Evolutionary conservation across 2,329 filamentous ascomycete genomes (phyloP), one percentile per base, ranked within the genome.

Genomic region (Trichophyton verrucosum): DNA sequence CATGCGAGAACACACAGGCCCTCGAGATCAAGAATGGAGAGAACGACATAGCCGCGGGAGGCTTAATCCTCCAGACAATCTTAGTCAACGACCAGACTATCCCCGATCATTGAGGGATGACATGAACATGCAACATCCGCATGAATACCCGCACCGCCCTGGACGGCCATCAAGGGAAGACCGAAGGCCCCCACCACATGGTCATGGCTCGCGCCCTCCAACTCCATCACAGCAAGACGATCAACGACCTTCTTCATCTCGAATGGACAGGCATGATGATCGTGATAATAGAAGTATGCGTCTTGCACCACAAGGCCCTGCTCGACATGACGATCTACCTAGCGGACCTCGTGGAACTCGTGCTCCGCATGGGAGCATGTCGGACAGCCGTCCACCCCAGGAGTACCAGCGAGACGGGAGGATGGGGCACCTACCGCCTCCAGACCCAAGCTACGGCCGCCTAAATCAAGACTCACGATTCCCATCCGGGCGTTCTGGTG

Each of bases 281-380:
- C 68, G 74, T 13, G 70, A 74, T 59, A 73, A 74, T 58, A 72
- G 72, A 58, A 69, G 73, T 60, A 60, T 68, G 57, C 69, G 71
- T 40, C 30, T 64, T 27, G 65, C 65, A 27, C 53, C 64, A 13
- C 65, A 67, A 60, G 61, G 60, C 63, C 66, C 62, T 22, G 61
- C 69, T 51, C 72, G 69, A 42, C 74, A 73, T 64, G 80, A 77
- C 15, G 74, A 76, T 57, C 74, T 80, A 51, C 82, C 82, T 4
- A 78, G 77, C 20, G 81, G 81, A 15, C 82, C 82, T 59, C 78
- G 80, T 61, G 72, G 72, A 7, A 62, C 64, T 53, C 64, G 64
- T 57, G 13, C 51, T 36, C 59, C 15, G 33, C 60, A 46, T 22
- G 58, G 53, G 57, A 75, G 75, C 58, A 73, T 78, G 53, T 66